Conservation (phyloP, 116 monocot species). For the Cymodocea nodosa region DNA sequence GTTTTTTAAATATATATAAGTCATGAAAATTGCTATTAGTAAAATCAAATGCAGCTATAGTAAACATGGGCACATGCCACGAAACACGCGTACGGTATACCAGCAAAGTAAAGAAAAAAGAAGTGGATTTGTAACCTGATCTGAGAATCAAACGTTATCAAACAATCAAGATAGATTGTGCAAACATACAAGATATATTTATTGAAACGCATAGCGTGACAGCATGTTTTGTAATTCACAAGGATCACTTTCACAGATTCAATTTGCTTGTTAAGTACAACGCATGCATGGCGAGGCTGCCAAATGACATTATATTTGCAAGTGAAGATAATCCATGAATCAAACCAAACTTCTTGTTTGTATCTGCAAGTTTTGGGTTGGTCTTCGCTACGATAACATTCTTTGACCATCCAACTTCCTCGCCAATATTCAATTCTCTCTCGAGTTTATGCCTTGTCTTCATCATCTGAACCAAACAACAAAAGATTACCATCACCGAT, state of each 20-base stretch:
- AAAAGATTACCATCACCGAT: background rate
- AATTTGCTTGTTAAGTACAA: slow-evolving; percentile 83
- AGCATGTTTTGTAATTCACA: too few relatives aligned
- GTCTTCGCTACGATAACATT: slow-evolving; percentile 45
- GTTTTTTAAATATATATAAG: too few relatives aligned
- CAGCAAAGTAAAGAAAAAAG: too few relatives aligned
- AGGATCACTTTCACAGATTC: slow-evolving; percentile 3
- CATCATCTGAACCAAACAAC: slow-evolving; percentile 63
- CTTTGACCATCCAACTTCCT: slow-evolving; percentile 88
- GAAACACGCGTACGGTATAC: too few relatives aligned
- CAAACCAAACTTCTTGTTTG: slow-evolving; percentile 98
- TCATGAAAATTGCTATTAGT: too few relatives aligned
- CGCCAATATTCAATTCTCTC: slow-evolving; percentile 66
- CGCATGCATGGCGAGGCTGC: slow-evolving; percentile 79
- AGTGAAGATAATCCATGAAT: slow-evolving; percentile 90
- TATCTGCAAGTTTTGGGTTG: slow-evolving; percentile 56
- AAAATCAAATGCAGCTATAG: too few relatives aligned
- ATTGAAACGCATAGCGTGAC: too few relatives aligned
- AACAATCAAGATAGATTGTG: too few relatives aligned
- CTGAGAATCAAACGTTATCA: too few relatives aligned
- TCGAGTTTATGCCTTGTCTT: slow-evolving; percentile 94
- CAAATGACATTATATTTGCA: slow-evolving; percentile 87
- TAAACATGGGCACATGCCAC: too few relatives aligned
- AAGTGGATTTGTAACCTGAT: too few relatives aligned
- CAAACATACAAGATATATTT: too few relatives aligned